A percentile compares a stretch with the other conserved stretches of the same genome.
Evolutionary conservation across 176 grass and related monocot species (phyloP).

Genomic region (Oryza coarctata): DNA sequence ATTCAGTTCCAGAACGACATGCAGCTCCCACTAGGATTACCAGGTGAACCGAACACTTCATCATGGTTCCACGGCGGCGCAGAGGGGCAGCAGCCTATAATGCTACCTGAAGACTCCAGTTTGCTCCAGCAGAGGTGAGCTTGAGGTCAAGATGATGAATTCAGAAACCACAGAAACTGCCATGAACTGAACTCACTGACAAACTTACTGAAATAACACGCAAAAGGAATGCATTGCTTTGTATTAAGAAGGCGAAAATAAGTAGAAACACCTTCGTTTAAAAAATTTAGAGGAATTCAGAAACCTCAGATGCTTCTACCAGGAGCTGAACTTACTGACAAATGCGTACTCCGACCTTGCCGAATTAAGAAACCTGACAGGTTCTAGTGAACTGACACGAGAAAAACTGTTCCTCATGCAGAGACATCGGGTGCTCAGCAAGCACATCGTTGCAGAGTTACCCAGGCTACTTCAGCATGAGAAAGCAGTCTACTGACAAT

Average conservation of each 20-base stretch:
- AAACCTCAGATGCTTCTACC: too few relatives aligned
- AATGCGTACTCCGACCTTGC: neutral
- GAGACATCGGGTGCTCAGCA: slow-evolving; percentile 61
- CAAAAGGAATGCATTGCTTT: neutral
- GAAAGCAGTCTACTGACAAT: slow-evolving; percentile 40
- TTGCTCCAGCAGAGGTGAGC: slow-evolving; percentile 68
- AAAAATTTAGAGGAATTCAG: too few relatives aligned
- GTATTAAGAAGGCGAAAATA: neutral
- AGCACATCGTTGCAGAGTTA: slow-evolving; percentile 57
- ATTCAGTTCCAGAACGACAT: slow-evolving; percentile 59
- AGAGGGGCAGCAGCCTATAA: slow-evolving; percentile 43
- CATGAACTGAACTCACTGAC: slow-evolving; percentile 4
- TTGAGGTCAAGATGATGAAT: neutral
- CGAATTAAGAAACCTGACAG: neutral
- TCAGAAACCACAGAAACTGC: neutral
- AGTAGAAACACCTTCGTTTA: neutral
- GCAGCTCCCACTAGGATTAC: slow-evolving; percentile 51
- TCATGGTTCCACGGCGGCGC: slow-evolving; percentile 44
- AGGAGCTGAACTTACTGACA: neutral
- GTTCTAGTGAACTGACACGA: neutral
- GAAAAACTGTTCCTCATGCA: slow-evolving; percentile 9
- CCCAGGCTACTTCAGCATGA: slow-evolving; percentile 50
- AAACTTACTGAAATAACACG: neutral
- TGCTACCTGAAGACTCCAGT: slow-evolving; percentile 49
- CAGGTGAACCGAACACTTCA: slow-evolving; percentile 32